Evolutionary conservation across 306 rosid genomes (phyloP), one percentile per base, ranked within the genome.

Genomic region (Casuarina glauca): DNA sequence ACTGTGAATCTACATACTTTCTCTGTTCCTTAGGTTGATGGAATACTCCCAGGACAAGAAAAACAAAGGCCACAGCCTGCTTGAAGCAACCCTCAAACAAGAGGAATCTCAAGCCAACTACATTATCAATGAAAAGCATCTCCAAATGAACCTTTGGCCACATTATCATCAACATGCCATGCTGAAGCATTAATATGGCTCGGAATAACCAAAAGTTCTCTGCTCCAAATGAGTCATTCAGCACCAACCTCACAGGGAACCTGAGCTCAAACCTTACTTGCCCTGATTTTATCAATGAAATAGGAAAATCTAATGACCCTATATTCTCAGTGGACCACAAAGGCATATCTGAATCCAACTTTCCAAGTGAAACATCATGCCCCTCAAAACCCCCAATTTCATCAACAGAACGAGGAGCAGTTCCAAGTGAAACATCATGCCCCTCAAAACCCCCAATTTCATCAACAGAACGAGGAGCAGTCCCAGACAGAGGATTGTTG

Each of bases 41-140:
- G 82, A 93, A 93, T 35, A 89, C 72, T 77, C 84, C 73, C 64
- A 96, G 83, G 76, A 91, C 83, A 60, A 86, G 70, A 80, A 80
- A 82, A 87, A 93, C 84, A 80, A 93, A 81, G 76, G 88, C 82
- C 36, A 91, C 86, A 77, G 88, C 97, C 86, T 74, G 88, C 80
- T 79, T 86, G 88, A 91, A 84, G 86, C 91, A 90, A 71, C 96
- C 97, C 82, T 96, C 98, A 86, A 93, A 87, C 81, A 86, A 76
- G 42, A 91, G 83, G 85, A 87, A 87, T 85, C 96, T 90, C 86
- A 93, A 73, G 57, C 99, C 99, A 61, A 82, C 91, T 74, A 93
- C 89, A 79, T 91, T 93, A 75, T 96, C 99, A 11, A 96, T 90
- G 82, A 93, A 93, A 72, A 96, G 93, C 91, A 96, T 89, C 86